phyloP scores from a whole-genome alignment of 805 yeast species.

The Hanseniaspora clermontiae region DNA sequence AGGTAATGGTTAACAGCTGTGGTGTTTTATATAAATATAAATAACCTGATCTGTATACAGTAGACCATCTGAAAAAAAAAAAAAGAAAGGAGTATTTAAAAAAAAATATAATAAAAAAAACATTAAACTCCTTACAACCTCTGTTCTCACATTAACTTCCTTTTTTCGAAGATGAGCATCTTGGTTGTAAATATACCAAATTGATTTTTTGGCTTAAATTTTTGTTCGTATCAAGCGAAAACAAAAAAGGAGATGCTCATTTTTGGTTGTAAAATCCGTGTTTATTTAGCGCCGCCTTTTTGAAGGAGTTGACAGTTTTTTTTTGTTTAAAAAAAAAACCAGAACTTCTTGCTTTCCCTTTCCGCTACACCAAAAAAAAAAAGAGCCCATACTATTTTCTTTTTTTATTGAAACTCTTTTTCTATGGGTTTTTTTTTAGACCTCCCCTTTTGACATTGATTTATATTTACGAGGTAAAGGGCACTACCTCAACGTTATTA shows the following conservation, averaged over 20 bases:
- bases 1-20: no score
- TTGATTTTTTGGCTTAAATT: not conserved
- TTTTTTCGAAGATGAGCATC: not conserved
- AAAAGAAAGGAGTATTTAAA: no score
- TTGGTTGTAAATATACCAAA: not conserved
- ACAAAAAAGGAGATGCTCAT: not conserved
- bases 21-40: not conserved
- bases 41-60: not conserved
- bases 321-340: not conserved
- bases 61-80: not conserved
- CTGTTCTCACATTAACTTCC: not conserved
- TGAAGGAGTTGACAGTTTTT: not conserved
- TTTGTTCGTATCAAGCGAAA: not conserved
- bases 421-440: no score
- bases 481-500: not conserved
- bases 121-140: not conserved
- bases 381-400: no score
- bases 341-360: not conserved
- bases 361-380: not conserved
- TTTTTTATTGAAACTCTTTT: no score
- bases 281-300: not conserved
- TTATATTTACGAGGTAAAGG: not conserved
- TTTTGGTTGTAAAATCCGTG: not conserved
- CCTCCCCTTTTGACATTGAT: not conserved
- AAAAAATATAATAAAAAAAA: no score